Evolutionary conservation across 78 protist genomes (phyloP).

Genomic region (Capsaspora owczarzaki): DNA sequence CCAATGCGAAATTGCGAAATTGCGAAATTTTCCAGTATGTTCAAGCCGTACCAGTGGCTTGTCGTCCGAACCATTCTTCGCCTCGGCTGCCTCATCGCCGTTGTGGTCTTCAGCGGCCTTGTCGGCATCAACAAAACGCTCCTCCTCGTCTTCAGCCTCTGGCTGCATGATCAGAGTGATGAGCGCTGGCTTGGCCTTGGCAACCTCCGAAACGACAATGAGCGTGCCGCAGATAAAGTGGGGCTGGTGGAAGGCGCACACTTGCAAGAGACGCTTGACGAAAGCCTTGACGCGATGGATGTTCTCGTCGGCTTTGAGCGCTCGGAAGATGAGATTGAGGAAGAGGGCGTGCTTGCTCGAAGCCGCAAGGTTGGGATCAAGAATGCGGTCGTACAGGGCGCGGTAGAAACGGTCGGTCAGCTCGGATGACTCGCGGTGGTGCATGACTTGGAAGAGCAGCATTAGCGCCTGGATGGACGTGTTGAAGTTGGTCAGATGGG

Average conservation of each 20-base stretch:
- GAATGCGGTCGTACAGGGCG: slow-evolving; percentile 11
- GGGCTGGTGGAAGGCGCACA: background rate
- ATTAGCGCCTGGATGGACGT: slow-evolving; percentile 26
- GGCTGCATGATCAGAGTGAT: background rate
- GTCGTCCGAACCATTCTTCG: too few species aligned
- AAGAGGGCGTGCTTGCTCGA: slow-evolving; percentile 23
- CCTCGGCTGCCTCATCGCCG: background rate
- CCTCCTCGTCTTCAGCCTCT: background rate
- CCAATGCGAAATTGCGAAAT: too few species aligned
- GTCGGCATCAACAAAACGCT: background rate
- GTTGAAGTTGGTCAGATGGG: slow-evolving; percentile 16
- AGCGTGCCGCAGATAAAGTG: slow-evolving; percentile 5
- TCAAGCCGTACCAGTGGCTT: too few species aligned
- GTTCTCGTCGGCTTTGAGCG: slow-evolving; percentile 5
- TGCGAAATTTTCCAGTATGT: too few species aligned
- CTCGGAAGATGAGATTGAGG: slow-evolving; percentile 24
- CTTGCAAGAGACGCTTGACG: slow-evolving; percentile 33
- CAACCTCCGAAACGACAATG: slow-evolving; percentile 9
- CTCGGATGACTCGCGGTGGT: background rate
- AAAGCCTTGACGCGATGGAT: slow-evolving; percentile 17
- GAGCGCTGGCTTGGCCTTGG: background rate
- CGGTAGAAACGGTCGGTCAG: slow-evolving; percentile 35
- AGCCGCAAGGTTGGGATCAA: background rate
- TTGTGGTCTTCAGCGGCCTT: background rate
- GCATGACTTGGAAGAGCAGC: slow-evolving; percentile 27